Base-by-base conservation (phyloP, 257 asterid species). In the Plantago elongata region DNA sequence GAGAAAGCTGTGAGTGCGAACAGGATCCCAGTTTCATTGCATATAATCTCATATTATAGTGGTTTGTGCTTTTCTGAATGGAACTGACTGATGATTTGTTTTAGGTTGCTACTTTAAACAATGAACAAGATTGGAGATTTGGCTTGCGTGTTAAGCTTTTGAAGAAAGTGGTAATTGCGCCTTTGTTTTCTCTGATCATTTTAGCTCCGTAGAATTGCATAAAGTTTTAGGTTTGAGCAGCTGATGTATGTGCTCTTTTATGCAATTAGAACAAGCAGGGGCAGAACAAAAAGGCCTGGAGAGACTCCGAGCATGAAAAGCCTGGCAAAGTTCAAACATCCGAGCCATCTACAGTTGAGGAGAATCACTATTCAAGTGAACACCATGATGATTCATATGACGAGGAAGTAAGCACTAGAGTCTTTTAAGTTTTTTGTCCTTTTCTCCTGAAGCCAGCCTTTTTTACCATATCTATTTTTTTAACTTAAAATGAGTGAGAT, bases 81-180 rank as follows among this genome's bases (percentile, higher is more conserved):
- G 16, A 9, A 37, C 62, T 81, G 49, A 66, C 56, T 50, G 62
- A 45, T 73, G 60, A 51, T 69, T 68, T 60, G 51, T 54, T 68
- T 52, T 74, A 92, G 99, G 99, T 70, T 72, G 81, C 82, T 68
- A 71, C 78, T 37, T 70, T 93, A 69, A 89, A 93, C 79, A 79
- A 93, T 54, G 96, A 87, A 74, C 95, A 93, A 65, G 97, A 93
- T 80, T 93, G 99, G 99, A 79, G 97, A 81, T 83, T 77, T 51
- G 99, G 99, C 49, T 75, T 89, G 83, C 84, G 99, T 67, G 99
- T 93, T 67, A 93, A 93, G 74, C 96, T 87, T 74, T 86, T 93
- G 30, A 83, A 77, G 67, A 87, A 82, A 81, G 42, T 37, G 88
- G 99, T 93, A 79, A 59, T 56, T 51, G 47, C 12, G 67, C 15